These are phyloP conservation scores for Hortaea werneckii DNA, from an alignment of 2,329 filamentous ascomycete genomes.

Conservation along the genomic window DNA sequence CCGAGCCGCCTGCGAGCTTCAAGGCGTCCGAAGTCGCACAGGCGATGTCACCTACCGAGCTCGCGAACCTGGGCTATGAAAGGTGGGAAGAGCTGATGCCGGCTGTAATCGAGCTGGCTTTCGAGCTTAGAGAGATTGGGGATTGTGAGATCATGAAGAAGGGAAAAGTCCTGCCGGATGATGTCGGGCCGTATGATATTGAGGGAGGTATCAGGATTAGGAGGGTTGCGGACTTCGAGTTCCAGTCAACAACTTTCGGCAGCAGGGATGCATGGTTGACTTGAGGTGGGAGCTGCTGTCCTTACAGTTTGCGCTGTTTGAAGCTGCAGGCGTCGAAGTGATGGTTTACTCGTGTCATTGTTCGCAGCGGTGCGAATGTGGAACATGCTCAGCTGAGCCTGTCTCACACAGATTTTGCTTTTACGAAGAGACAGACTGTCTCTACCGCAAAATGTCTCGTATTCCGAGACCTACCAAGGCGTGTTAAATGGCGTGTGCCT, in stretches of 20 bases:
- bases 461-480: no score
- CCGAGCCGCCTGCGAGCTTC: constrained; percentile 37
- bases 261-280: not conserved
- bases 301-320: no score
- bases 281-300: no score
- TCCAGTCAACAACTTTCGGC: not conserved
- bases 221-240: constrained; percentile 6
- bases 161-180: constrained; percentile 30
- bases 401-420: no score
- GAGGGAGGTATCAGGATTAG: constrained; percentile 36
- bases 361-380: no score
- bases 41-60: constrained; percentile 31
- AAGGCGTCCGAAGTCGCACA: constrained; percentile 42
- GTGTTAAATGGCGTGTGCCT: no score
- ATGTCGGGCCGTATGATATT: constrained; percentile 28
- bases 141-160: constrained; percentile 40
- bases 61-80: constrained; percentile 25
- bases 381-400: no score
- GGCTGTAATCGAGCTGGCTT: constrained; percentile 34
- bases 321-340: no score
- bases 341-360: no score
- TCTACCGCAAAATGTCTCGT: no score
- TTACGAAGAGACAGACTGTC: no score
- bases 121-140: constrained; percentile 34
- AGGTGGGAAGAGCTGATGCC: constrained; percentile 39